Conservation (phyloP, 208 protist species). For the Trichomonas vaginalis region DNA sequence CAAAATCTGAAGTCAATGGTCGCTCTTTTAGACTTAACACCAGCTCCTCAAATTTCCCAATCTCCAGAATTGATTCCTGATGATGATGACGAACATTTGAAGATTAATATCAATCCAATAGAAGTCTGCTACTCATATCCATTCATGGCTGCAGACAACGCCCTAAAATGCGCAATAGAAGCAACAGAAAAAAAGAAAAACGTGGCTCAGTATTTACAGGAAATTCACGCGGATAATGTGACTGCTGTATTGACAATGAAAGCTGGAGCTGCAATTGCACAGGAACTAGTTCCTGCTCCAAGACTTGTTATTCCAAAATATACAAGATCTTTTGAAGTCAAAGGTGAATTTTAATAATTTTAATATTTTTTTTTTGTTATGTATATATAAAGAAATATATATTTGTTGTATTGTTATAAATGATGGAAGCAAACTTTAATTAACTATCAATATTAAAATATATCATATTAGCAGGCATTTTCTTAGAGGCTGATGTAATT, state of each 20-base stretch:
- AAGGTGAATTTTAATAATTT: neutral
- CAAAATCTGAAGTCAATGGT: neutral
- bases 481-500: too few species aligned
- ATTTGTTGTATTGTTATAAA: neutral
- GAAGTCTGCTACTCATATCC: neutral
- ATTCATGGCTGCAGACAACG: neutral
- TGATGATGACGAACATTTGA: neutral
- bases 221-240: neutral
- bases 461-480: too few species aligned
- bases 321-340: neutral
- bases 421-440: too few species aligned
- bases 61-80: neutral
- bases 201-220: neutral
- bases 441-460: too few species aligned
- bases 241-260: neutral
- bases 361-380: neutral
- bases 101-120: neutral
- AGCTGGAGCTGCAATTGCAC: neutral
- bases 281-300: neutral
- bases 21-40: neutral
- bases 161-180: neutral
- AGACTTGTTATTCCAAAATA: neutral
- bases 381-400: neutral
- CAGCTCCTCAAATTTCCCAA: too few species aligned
- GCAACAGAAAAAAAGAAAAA: neutral